These are phyloP conservation scores for Chytriomyces sp. DNA, from an alignment of 192 early-diverging fungal species.

Conservation along the genomic window DNA sequence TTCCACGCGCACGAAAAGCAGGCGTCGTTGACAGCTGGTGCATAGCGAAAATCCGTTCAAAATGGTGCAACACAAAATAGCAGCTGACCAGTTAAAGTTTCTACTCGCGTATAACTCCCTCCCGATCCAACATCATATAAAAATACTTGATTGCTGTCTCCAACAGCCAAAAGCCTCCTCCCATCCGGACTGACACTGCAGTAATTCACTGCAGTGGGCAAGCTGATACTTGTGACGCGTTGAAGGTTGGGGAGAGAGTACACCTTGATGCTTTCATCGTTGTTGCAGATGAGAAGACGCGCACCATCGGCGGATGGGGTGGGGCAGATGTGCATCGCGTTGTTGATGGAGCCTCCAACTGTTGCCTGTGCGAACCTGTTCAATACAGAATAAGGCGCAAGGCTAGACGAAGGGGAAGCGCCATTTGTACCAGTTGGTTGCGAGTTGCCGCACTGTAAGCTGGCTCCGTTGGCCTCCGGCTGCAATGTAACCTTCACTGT, in stretches of 20 bases:
- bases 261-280: constrained; percentile 92
- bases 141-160: constrained; percentile 85
- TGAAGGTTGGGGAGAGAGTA: constrained; percentile 80
- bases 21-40: constrained; percentile 74
- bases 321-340: constrained; percentile 77
- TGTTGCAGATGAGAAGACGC: constrained; percentile 87
- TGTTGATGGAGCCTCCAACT: constrained; percentile 83
- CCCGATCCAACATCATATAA: constrained; percentile 74
- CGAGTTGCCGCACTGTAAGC: constrained; percentile 71
- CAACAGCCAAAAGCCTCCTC: constrained; percentile 86
- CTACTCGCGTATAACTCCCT: constrained; percentile 72
- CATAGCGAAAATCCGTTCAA: neutral
- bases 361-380: constrained; percentile 49
- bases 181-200: constrained; percentile 92
- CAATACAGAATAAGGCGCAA: neutral
- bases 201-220: constrained; percentile 91
- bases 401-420: neutral
- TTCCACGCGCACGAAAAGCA: constrained; percentile 96
- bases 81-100: constrained; percentile 67
- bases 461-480: constrained; percentile 90
- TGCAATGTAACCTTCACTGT: constrained; percentile 79
- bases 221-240: constrained; percentile 70
- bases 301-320: constrained; percentile 57
- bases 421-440: constrained; percentile 59
- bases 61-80: neutral